Evolutionary conservation across 148 eudicot species (phyloP), one percentile per base, ranked within the genome.

Genomic region (Silene uniflora): DNA sequence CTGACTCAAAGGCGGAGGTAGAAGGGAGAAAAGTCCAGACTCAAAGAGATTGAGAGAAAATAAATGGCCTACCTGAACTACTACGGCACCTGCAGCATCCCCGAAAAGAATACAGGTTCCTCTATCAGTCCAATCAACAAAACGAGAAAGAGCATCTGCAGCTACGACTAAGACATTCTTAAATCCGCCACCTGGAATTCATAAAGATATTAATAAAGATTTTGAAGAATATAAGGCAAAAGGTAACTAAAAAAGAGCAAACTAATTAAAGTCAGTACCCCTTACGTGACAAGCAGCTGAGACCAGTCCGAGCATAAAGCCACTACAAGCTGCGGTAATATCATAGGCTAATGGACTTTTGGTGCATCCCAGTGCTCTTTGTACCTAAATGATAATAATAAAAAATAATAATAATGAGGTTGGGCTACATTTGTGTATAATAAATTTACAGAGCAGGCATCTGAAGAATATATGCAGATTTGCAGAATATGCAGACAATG

Each of bases 301-400:
- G 75, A 89, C 87, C 71, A 94, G 76, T 56, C 98, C 98, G 79
- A 94, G 76, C 55, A 94, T 59, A 72, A 94, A 94, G 69, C 98
- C 98, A 74, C 98, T 94, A 79, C 98, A 91, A 73, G 97, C 98
- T 61, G 97, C 98, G 25, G 98, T 94, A 73, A 94, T 94, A 78
- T 94, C 97, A 77, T 86, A 94, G 62, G 98, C 83, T 76, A 91
- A 75, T 78, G 98, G 98, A 84, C 83, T 89, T 10, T 42, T 84
- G 79, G 80, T 87, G 88, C 98, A 90, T 62, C 97, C 97, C 75
- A 94, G 86, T 44, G 90, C 91, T 83, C 77, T 91, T 84, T 86
- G 96, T 75, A 94, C 83, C 98, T 94, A 81, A 73, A 23, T 19
- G 21, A 32, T n/a, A 59, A 18, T 49, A 32, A 54, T 8, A 46